These are phyloP conservation scores for Trichoderma reesei DNA, from an alignment of 495 filamentous ascomycete species.

Conservation along the genomic window DNA sequence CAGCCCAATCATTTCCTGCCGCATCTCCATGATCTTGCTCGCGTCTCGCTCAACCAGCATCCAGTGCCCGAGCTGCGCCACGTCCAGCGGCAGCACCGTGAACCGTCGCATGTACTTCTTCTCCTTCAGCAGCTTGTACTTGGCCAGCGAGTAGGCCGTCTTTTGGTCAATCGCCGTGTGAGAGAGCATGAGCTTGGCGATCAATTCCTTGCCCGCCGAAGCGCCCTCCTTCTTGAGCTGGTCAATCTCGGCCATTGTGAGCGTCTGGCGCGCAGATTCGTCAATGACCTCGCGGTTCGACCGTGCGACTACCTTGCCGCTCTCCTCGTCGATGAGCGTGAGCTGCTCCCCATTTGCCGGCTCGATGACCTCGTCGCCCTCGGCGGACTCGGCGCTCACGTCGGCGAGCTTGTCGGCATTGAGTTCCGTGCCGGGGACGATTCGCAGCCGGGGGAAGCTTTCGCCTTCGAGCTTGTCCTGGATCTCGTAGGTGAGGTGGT, in stretches of 20 bases:
- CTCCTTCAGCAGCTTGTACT: slow-evolving; percentile 88
- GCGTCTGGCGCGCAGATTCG: slow-evolving; percentile 66
- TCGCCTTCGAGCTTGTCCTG: slow-evolving; percentile 54
- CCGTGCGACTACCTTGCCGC: slow-evolving; percentile 53
- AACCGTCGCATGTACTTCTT: slow-evolving; percentile 89
- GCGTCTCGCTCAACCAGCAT: slow-evolving; percentile 69
- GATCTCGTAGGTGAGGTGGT: slow-evolving; percentile 83
- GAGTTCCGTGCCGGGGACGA: slow-evolving; percentile 73
- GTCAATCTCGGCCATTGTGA: slow-evolving; percentile 84
- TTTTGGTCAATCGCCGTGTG: slow-evolving; percentile 87
- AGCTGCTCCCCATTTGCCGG: slow-evolving; percentile 27
- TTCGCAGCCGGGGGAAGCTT: slow-evolving; percentile 50
- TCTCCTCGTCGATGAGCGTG: slow-evolving; percentile 36
- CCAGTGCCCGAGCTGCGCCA: slow-evolving; percentile 60
- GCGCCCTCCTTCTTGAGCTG: slow-evolving; percentile 70
- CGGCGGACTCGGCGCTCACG: slow-evolving; percentile 24
- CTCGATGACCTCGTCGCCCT: slow-evolving; percentile 23
- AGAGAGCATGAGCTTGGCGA: slow-evolving; percentile 73
- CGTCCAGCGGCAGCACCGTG: slow-evolving; percentile 71
- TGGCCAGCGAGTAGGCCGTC: slow-evolving; percentile 83
- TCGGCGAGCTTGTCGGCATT: slow-evolving; percentile 68
- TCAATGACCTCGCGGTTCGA: slow-evolving; percentile 74
- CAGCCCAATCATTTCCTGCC: slow-evolving; percentile 75
- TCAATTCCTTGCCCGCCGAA: slow-evolving; percentile 75
- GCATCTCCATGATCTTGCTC: slow-evolving; percentile 71